Conservation (phyloP, 352 stramenopile genomes). For the Phytopythium cucurbitacearum region DNA sequence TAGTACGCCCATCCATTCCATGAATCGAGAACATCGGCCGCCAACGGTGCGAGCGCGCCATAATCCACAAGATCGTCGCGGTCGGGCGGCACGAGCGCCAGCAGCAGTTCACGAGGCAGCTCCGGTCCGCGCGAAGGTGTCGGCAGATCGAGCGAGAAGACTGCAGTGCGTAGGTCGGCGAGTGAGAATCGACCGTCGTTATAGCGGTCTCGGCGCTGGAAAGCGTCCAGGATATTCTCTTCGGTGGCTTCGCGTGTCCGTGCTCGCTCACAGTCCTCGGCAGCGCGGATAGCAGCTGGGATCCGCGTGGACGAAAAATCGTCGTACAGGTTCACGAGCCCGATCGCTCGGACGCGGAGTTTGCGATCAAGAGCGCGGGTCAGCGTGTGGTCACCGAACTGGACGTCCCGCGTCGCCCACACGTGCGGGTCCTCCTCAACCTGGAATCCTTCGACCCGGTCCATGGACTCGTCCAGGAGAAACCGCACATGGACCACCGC, state of each 20-base stretch:
- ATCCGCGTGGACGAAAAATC: slow-evolving; percentile 61
- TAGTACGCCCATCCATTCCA: slow-evolving; percentile 14
- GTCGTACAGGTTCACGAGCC: slow-evolving; percentile 46
- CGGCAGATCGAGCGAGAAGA: slow-evolving; percentile 33
- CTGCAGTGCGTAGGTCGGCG: slow-evolving; percentile 31
- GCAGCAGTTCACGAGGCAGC: slow-evolving; percentile 36
- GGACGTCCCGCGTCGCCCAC: slow-evolving; percentile 32
- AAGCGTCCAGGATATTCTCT: slow-evolving; percentile 50
- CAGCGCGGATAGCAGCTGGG: slow-evolving; percentile 28
- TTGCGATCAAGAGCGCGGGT: slow-evolving; percentile 58
- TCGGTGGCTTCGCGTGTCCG: slow-evolving; percentile 40
- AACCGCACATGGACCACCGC: slow-evolving; percentile 64
- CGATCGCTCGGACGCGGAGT: slow-evolving; percentile 31
- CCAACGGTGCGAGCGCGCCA: slow-evolving; percentile 33
- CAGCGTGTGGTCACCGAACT: slow-evolving; percentile 52
- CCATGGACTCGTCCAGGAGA: slow-evolving; percentile 33
- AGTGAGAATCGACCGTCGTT: slow-evolving; percentile 59
- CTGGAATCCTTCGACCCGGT: slow-evolving; percentile 44
- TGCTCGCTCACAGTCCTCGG: slow-evolving; percentile 30
- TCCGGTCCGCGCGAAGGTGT: slow-evolving; percentile 1
- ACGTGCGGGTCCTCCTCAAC: slow-evolving; percentile 64
- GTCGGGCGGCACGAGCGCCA: slow-evolving; percentile 45
- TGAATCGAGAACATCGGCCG: slow-evolving; percentile 47
- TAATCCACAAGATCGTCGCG: slow-evolving; percentile 64
- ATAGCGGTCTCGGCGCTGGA: slow-evolving; percentile 60